Percentiles rank a stretch among this genome's conserved stretches.
phyloP scores from a whole-genome alignment of 441 rosid genomes.

The Euphorbia corollata region DNA sequence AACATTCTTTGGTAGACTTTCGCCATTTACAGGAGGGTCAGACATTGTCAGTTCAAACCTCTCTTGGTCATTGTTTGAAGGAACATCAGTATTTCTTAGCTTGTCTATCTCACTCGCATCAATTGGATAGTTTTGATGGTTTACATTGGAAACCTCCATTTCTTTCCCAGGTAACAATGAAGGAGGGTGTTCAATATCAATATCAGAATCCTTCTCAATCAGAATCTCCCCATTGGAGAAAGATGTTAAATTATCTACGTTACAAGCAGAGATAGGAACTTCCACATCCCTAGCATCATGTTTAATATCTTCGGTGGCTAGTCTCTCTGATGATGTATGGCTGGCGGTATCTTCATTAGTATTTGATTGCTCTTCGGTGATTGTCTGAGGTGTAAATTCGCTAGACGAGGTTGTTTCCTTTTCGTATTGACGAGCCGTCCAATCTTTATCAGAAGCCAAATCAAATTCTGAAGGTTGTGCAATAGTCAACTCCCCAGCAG shows the following conservation, averaged over 20 bases:
- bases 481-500: constrained; percentile 30
- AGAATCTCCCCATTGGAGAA: constrained; percentile 36
- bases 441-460: constrained; percentile 29
- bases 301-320: constrained; percentile 26
- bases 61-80: constrained; percentile 41
- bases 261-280: constrained; percentile 30
- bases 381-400: constrained; percentile 24
- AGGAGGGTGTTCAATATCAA: constrained; percentile 31
- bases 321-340: constrained; percentile 28
- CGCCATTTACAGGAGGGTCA: constrained; percentile 33
- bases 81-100: constrained; percentile 34
- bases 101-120: constrained; percentile 30
- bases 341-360: constrained; percentile 32
- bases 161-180: constrained; percentile 41
- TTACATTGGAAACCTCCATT: constrained; percentile 37
- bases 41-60: constrained; percentile 32
- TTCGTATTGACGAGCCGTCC: constrained; percentile 26
- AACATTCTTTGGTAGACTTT: constrained; percentile 30
- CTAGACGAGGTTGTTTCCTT: constrained; percentile 36
- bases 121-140: constrained; percentile 30
- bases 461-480: constrained; percentile 31
- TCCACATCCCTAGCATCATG: constrained; percentile 34
- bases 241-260: constrained; percentile 26
- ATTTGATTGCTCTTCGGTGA: constrained; percentile 31
- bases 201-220: constrained; percentile 40